Percentiles rank a stretch among this genome's conserved stretches.
Conservation (phyloP, 768 basidiomycete species). For the Podaxis sp. region DNA sequence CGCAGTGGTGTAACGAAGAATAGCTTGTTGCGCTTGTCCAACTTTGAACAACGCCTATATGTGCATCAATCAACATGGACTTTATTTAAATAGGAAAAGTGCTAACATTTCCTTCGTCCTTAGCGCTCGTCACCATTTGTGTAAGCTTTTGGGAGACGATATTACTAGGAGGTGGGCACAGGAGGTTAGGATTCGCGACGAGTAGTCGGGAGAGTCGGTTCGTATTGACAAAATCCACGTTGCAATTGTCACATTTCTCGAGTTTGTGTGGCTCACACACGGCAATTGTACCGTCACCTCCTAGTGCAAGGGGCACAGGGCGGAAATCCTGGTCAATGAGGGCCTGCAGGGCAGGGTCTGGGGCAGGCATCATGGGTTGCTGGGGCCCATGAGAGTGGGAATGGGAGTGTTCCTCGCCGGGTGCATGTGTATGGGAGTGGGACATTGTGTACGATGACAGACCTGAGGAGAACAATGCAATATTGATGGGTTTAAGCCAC, state of each 20-base stretch:
- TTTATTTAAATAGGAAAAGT: background rate
- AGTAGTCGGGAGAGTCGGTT: slow-evolving; percentile 77
- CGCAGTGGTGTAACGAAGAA: slow-evolving; percentile 76
- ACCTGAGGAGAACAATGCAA: background rate
- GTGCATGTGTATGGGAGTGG: slow-evolving; percentile 59
- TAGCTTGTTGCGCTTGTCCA: slow-evolving; percentile 64
- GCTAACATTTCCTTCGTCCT: slow-evolving; percentile 94
- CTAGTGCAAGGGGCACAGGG: slow-evolving; percentile 52
- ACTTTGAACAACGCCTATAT: slow-evolving; percentile 73
- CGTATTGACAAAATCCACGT: slow-evolving; percentile 65
- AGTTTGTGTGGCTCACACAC: slow-evolving; percentile 64
- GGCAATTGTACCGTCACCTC: slow-evolving; percentile 47
- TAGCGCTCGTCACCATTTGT: slow-evolving; percentile 68
- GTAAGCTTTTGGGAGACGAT: slow-evolving; percentile 73
- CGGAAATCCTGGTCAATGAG: slow-evolving; percentile 71
- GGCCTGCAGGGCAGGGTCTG: slow-evolving; percentile 71
- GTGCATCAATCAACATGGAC: slow-evolving; percentile 18
- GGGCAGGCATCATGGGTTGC: slow-evolving; percentile 40
- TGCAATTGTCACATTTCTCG: slow-evolving; percentile 73
- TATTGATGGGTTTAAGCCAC: slow-evolving; percentile 4
- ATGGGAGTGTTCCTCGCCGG: slow-evolving; percentile 49
- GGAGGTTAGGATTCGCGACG: slow-evolving; percentile 60
- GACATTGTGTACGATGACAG: slow-evolving; percentile 40
- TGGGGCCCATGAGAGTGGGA: slow-evolving; percentile 43
- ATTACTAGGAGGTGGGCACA: slow-evolving; percentile 79